Base-by-base conservation (phyloP, 2,329 filamentous ascomycete species). In the Dactylellina parvicollis region DNA sequence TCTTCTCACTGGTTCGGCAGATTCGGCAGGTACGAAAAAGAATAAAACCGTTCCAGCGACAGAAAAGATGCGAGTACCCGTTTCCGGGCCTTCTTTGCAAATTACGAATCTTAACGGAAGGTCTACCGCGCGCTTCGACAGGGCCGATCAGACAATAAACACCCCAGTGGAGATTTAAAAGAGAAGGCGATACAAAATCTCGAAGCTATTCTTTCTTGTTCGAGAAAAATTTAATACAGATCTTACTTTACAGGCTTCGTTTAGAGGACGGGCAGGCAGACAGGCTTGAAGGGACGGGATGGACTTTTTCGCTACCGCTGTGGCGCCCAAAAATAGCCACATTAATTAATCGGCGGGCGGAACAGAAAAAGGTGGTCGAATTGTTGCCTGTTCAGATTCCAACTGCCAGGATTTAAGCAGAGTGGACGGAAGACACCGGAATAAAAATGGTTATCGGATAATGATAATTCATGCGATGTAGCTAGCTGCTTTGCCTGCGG, bases 321-420 rank as follows among this genome's bases (percentile, higher is more conserved):
- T 20, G 32, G 61, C 61, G 61, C 30, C 61, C 61, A 66, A 66
- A 66, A 66, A 66, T 66, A 66, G 61, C 50, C 32, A 46, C 38
- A 12, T 34, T n/a, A n/a, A n/a, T n/a, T n/a, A 55, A n/a, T n/a
- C n/a, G n/a, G n/a, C 30, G 12, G 30, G 12, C 30, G 30, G 30
- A 5, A 5, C 5, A 5, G 30, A 5, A 32, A 32, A 32, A 5
- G 30, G 30, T 5, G 12, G 30, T 32, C 5, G 30, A 12, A 5
- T 32, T 5, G 5, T 32, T 32, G 12, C 12, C 12, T 12, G 5
- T 32, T 12, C 30, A n/a, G n/a, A n/a, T n/a, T n/a, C n/a, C n/a
- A n/a, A n/a, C n/a, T n/a, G n/a, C n/a, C n/a, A n/a, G n/a, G n/a
- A n/a, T n/a, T n/a, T n/a, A n/a, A n/a, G n/a, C n/a, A n/a, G n/a